Base-by-base conservation (phyloP, 2,329 filamentous ascomycete species). In the Cladophialophora psammophila region DNA sequence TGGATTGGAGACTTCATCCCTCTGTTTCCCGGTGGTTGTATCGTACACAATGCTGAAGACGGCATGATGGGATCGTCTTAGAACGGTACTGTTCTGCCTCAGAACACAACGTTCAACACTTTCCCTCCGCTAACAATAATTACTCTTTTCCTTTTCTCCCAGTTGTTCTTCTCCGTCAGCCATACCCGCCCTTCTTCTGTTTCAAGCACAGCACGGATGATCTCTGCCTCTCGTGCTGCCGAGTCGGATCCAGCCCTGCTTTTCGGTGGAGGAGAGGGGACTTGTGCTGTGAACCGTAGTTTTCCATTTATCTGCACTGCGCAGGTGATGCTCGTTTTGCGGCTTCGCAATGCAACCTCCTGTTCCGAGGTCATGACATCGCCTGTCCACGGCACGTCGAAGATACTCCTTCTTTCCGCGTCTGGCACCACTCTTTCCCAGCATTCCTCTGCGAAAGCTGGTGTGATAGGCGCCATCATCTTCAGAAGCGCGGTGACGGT, bases 221-320 rank as follows among this genome's bases (percentile, higher is more conserved):
- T 81, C 85, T 88, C 93, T 12, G 83, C 79, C 66, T 84, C 80
- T 67, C 91, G 79, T 53, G 77, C 77, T 26, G 71, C 55, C 36
- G 62, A 65, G 20, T 60, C 57, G 3, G 9, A 31, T 6, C 18
- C 50, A 18, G 50, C 32, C 77, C 79, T 2, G 83, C 78, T 10
- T 76, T 80, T 32, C 76, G 72, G 26, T 48, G 63, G 52, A 13
- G 48, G 9, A 18, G 62, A 54, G 0, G 87, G 83, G 31, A 95
- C 87, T 1, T 88, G 82, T n/a, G 90, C 84, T 0, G 86, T 86
- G 69, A 90, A 90, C 42, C 87, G 88, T 69, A 91, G 78, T 77
- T 90, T 93, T n/a, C 93, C 92, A 74, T 96, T 93, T 68, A 96
- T 80, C 74, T 93, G 90, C 15, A 96, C 88, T 0, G 90, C 90